Evolutionary conservation across 805 yeast species (phyloP), one percentile per base, ranked within the genome.

Genomic region (Candida arabinofermentans): DNA sequence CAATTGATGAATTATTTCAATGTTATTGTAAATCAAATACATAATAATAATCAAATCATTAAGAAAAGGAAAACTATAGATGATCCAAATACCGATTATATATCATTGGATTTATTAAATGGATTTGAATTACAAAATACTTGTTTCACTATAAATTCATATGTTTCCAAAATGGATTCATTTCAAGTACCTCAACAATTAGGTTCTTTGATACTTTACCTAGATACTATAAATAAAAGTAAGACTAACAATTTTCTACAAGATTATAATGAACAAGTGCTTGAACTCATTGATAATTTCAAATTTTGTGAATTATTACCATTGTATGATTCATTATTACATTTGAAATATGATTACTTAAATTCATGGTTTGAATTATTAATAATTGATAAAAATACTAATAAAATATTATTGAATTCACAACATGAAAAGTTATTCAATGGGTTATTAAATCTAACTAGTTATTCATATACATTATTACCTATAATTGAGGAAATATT

Each of bases 341-440:
- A 46, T 24, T 17, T 46, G 5, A 39, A 48, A 19, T 29, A 43
- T 21, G 19, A 37, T 4, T 34, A 34, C 9, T 33, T 55, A 9
- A 43, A 55, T 23, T 17, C 27, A 1, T 55, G 57, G 59, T 23
- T 50, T 14, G 41, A 42, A 10, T 12, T 27, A 1, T 26, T 39
- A 12, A 31, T 53, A 13, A 2, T 36, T 4, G 36, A 37, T 16
- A 42, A 44, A n/a, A n/a, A n/a, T n/a, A n/a, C n/a, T 30, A 39
- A 12, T 24, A 19, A 24, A 2, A 30, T 38, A 10, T 17, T 29
- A 8, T 18, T 46, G n/a, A 37, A 32, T 2, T 8, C 35, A 12
- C 44, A 37, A 4, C 43, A 48, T 21, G 43, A 44, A 24, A 34
- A 34, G 6, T 21, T 48, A 2, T 48, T 51, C 29, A 38, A 39